Base-by-base conservation (phyloP, 495 filamentous ascomycete species). In the Paragyromitra xinjiangensis region DNA sequence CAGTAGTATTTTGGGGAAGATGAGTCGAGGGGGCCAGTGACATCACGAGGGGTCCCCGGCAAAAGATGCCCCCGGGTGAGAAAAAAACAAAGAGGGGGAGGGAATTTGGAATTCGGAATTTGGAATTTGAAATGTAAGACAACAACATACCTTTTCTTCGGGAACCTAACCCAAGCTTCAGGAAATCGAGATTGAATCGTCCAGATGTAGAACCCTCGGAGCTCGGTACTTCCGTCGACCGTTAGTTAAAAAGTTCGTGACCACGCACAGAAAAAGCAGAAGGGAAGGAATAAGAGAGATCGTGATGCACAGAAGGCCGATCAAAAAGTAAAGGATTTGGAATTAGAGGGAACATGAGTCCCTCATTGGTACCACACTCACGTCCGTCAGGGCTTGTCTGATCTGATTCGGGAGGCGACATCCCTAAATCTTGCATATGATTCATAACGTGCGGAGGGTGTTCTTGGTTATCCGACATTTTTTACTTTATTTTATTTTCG, bases 111-210 rank as follows among this genome's bases (percentile, higher is more conserved):
- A 29, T 34, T 69, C 59, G 67, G 26, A 50, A 64, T 59, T 56
- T 59, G 61, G 12, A 14, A 61, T 39, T 71, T 71, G 68, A 26
- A 65, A 65, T 24, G 37, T 55, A 61, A 66, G 63, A 79, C 74
- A 79, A 64, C 48, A 71, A 78, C 66, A 67, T 78, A 79, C 77
- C 77, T 61, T 78, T 79, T 8, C 64, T 79, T 39, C 77, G 66
- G n/a, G 77, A 78, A 19, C 74, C 75, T 24, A 77, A 70, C 75
- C 77, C 77, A 63, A 79, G 61, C 66, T 79, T 79, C 34, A 79
- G 29, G 24, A 78, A 72, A n/a, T 78, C 77, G 51, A 78, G 62
- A 40, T 62, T 78, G 39, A 79, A 79, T 65, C 75, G 51, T 22
- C 74, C 75, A 65, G 77, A 79, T 37, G 59, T 39, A 53, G 77